A percentile compares a stretch with the other conserved stretches of the same genome.
These are phyloP conservation scores for Clarireedia monteithiana DNA, from an alignment of 2,329 filamentous ascomycete species.

Conservation along the genomic window DNA sequence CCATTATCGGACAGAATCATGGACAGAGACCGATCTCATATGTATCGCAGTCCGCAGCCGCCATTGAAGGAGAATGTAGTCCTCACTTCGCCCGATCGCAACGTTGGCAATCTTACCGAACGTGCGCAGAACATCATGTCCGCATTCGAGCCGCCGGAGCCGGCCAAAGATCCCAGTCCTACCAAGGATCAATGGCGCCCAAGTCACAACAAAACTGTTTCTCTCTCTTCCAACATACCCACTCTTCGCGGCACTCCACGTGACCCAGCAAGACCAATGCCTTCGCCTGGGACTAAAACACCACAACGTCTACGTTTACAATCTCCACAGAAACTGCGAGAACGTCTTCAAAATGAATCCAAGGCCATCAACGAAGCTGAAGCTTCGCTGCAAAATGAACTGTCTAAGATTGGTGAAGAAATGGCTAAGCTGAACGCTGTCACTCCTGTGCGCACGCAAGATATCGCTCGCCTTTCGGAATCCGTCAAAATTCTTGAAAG, in stretches of 20 bases:
- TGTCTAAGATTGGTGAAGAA: conserved; percentile 74
- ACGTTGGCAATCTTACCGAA: conserved; percentile 23
- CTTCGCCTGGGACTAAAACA: conserved; percentile 17
- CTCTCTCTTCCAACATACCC: conserved; percentile 29
- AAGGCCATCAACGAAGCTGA: conserved; percentile 64
- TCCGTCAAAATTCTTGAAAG: conserved; percentile 62
- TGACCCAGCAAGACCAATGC: conserved; percentile 18
- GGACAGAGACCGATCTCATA: conserved; percentile 19
- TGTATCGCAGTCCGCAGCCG: conserved; percentile 21
- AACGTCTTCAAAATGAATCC: conserved; percentile 78
- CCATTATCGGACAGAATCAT: conserved; percentile 21
- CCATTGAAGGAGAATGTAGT: conserved; percentile 25
- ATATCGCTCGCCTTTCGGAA: conserved; percentile 37
- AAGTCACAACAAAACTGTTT: conserved; percentile 21
- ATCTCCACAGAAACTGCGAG: conserved; percentile 68
- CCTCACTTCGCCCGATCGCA: conserved; percentile 11
- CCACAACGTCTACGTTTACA: conserved; percentile 54
- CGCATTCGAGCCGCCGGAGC: conserved; percentile 16
- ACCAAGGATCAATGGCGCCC: conserved; percentile 25
- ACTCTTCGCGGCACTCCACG: conserved; percentile 19
- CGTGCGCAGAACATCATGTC: conserved; percentile 27
- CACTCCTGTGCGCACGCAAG: conserved; percentile 27
- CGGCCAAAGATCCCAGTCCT: neutral
- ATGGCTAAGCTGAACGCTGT: conserved; percentile 50
- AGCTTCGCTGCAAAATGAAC: conserved; percentile 61